A percentile compares a stretch with the other conserved stretches of the same genome.
phyloP scores from a whole-genome alignment of 306 rosid genomes.

The Fragaria nilgerrensis region DNA sequence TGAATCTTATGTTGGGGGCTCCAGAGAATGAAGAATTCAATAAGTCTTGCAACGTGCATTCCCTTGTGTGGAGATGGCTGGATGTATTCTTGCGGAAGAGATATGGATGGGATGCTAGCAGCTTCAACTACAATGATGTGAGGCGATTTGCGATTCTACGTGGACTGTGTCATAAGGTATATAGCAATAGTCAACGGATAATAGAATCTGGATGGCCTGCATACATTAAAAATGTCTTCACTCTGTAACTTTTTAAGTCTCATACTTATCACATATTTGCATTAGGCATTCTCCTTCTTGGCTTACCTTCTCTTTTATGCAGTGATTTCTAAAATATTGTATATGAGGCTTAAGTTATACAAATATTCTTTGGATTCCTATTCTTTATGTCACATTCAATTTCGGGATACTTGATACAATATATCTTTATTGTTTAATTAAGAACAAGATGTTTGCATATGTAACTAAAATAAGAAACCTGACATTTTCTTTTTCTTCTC shows the following conservation, averaged over 20 bases:
- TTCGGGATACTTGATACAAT: background rate
- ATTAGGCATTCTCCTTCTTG: background rate
- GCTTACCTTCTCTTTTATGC: background rate
- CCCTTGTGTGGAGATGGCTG: conserved; percentile 86
- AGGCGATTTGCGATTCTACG: conserved; percentile 92
- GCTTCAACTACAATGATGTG: conserved; percentile 61
- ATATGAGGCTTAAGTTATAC: background rate
- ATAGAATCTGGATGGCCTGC: conserved; percentile 16
- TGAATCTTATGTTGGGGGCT: conserved; percentile 85
- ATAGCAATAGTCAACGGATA: conserved; percentile 12
- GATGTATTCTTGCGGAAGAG: conserved; percentile 74
- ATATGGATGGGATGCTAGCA: conserved; percentile 77
- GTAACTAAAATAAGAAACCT: conserved; percentile 9
- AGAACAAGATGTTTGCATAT: background rate
- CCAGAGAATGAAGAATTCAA: conserved; percentile 50
- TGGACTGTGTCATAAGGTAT: conserved; percentile 95
- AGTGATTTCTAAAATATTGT: background rate
- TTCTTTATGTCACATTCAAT: background rate
- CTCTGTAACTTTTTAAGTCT: background rate
- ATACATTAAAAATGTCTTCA: background rate
- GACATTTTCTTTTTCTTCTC: conserved; percentile 23
- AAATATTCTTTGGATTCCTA: background rate
- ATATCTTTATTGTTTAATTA: background rate
- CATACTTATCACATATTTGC: background rate
- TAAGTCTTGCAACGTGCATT: conserved; percentile 53